phyloP scores from a whole-genome alignment of 2,329 filamentous ascomycete species.

The Lachnellula occidentalis region DNA sequence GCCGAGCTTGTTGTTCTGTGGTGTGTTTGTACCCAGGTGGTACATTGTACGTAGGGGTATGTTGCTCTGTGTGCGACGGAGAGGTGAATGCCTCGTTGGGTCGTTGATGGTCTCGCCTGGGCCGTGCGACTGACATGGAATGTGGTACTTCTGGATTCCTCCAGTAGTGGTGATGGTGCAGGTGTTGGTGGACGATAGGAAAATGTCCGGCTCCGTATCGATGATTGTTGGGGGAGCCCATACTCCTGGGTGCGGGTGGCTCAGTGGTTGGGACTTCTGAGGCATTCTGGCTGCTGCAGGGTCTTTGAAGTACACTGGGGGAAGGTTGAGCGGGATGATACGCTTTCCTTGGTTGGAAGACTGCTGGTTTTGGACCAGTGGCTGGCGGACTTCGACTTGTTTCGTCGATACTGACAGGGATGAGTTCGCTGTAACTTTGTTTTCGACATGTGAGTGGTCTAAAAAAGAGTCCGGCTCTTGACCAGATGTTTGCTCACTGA shows the following conservation, averaged over 20 bases:
- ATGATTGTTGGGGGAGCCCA: conserved; percentile 14
- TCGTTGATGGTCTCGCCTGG: background rate
- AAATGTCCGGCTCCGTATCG: conserved; percentile 7
- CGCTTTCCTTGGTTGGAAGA: conserved; percentile 7
- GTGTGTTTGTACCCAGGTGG: conserved; percentile 1
- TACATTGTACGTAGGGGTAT: conserved; percentile 10
- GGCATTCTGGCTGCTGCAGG: conserved; percentile 14
- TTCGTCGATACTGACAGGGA: conserved; percentile 34
- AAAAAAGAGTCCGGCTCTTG: conserved; percentile 34
- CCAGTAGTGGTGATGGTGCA: conserved; percentile 60
- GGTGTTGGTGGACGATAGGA: conserved; percentile 44
- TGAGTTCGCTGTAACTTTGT: conserved; percentile 35
- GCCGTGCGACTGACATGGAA: conserved; percentile 12
- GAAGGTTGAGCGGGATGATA: conserved; percentile 19
- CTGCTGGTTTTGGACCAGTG: conserved; percentile 25
- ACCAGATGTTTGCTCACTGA: background rate
- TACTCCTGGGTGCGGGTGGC: background rate
- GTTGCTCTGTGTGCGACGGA: conserved; percentile 8
- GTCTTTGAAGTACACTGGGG: conserved; percentile 19
- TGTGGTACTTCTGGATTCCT: conserved; percentile 22
- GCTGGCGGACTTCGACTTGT: conserved; percentile 26
- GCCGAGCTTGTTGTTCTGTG: conserved; percentile 13
- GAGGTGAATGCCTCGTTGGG: conserved; percentile 1
- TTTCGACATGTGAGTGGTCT: conserved; percentile 25
- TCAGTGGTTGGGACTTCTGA: conserved; percentile 5